phyloP scores from a whole-genome alignment of 2,329 filamentous ascomycete species.

The Didymella keratinophila region DNA sequence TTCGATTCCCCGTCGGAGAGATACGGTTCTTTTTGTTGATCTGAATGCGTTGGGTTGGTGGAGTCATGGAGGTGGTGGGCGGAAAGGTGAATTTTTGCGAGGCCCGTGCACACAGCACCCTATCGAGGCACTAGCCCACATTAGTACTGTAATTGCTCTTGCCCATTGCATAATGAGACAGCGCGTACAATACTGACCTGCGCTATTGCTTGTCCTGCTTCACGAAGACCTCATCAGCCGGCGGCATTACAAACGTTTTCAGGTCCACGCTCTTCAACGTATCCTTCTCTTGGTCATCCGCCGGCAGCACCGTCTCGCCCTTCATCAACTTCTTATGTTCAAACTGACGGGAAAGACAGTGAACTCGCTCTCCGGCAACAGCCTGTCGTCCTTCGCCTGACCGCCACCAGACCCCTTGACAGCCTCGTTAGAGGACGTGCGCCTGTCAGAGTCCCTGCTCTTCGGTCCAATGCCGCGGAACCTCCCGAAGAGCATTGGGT shows the following conservation, averaged over 20 bases:
- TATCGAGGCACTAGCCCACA: no score
- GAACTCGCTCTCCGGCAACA: neutral
- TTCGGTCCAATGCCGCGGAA: neutral
- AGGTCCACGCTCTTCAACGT: neutral
- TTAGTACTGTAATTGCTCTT: no score
- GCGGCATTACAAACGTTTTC: no score
- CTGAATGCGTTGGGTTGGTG: neutral
- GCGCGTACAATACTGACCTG: no score
- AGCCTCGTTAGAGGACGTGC: neutral
- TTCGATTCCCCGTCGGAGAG: constrained; percentile 25
- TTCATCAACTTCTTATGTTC: neutral
- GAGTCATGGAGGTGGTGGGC: neutral
- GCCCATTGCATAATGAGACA: no score
- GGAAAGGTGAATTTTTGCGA: neutral
- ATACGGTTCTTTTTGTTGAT: constrained; percentile 4
- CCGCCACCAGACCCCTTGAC: neutral
- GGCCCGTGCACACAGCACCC: neutral
- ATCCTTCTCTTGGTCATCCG: neutral
- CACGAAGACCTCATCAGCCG: no score
- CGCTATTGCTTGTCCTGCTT: no score
- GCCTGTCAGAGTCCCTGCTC: neutral
- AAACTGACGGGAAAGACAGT: neutral
- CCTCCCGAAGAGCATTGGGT: neutral
- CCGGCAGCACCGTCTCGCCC: neutral
- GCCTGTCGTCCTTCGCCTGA: neutral